A percentile compares a stretch with the other conserved stretches of the same genome.
Evolutionary conservation across 345 rosid genomes (phyloP).

Genomic region (Aurinia saxatilis): DNA sequence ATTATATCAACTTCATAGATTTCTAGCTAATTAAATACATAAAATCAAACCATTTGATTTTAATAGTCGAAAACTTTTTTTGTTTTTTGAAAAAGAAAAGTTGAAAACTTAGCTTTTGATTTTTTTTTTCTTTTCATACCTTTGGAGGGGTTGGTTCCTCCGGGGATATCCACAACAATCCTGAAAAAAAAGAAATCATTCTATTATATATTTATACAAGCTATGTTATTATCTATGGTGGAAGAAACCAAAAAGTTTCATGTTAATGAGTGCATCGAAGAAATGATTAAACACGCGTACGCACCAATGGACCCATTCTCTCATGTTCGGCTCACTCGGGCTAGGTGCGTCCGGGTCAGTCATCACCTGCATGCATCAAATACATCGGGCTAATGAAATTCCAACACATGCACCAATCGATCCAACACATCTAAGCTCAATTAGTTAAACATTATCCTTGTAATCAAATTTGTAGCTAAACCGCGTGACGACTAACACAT

Average conservation of each 20-base stretch:
- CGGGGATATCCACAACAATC: slow-evolving; percentile 76
- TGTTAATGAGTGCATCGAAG: neutral
- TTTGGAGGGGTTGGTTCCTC: slow-evolving; percentile 55
- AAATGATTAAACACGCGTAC: neutral
- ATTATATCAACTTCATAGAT: neutral
- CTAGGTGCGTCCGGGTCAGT: slow-evolving; percentile 94
- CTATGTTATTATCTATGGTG: neutral
- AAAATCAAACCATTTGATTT: neutral
- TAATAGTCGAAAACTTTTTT: too few species aligned
- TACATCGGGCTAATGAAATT: neutral
- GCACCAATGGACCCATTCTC: slow-evolving; percentile 94
- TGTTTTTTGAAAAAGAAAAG: neutral
- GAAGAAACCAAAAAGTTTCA: neutral
- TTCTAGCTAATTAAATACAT: neutral
- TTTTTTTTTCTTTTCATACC: slow-evolving; percentile 29
- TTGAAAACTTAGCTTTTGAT: neutral
- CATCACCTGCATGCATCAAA: slow-evolving; percentile 56
- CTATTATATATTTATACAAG: neutral
- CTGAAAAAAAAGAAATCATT: slow-evolving; percentile 26
- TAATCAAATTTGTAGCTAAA: neutral
- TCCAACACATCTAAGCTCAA: neutral
- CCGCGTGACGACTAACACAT: neutral
- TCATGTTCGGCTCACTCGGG: slow-evolving; percentile 79
- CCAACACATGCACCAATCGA: neutral
- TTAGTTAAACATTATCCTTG: neutral